A percentile compares a stretch with the other conserved stretches of the same genome.
These are phyloP conservation scores for Alternaria alternata DNA, from an alignment of 2,329 filamentous ascomycete genomes.

Conservation along the genomic window DNA sequence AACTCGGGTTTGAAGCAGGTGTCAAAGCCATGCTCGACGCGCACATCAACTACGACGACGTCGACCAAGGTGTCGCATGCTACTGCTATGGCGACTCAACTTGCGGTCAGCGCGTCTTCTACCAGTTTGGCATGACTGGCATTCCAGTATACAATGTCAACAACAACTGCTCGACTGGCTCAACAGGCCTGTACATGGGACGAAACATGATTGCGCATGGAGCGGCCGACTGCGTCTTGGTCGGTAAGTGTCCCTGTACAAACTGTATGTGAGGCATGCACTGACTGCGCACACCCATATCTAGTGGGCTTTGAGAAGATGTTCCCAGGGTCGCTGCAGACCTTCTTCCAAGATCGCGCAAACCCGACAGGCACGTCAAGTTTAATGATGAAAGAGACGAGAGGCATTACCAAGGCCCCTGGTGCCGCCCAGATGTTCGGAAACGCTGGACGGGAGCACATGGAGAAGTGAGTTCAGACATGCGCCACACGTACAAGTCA, in stretches of 20 bases:
- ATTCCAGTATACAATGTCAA: slow-evolving; percentile 98
- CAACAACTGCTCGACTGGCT: slow-evolving; percentile 98
- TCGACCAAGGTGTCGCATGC: slow-evolving; percentile 94
- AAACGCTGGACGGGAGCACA: slow-evolving; percentile 92
- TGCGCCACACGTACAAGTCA: neutral
- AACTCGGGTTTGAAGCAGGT: slow-evolving; percentile 91
- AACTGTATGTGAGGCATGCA: too few relatives aligned
- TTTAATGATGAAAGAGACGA: slow-evolving; percentile 82
- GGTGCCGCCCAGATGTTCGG: slow-evolving; percentile 94
- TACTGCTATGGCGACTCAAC: slow-evolving; percentile 98
- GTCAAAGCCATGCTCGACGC: slow-evolving; percentile 84
- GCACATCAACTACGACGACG: slow-evolving; percentile 94
- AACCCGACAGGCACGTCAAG: slow-evolving; percentile 77
- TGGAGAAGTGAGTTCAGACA: slow-evolving; percentile 74
- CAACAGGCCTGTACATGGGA: slow-evolving; percentile 85
- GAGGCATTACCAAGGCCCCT: slow-evolving; percentile 82
- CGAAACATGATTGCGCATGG: slow-evolving; percentile 81
- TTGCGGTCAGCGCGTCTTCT: slow-evolving; percentile 95
- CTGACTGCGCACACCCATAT: too few relatives aligned
- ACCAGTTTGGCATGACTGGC: slow-evolving; percentile 96
- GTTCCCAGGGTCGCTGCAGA: slow-evolving; percentile 87
- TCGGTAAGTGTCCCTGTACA: slow-evolving; percentile 48
- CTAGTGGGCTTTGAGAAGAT: slow-evolving; percentile 95
- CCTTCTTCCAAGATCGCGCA: slow-evolving; percentile 83
- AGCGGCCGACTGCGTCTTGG: slow-evolving; percentile 85